Base-by-base conservation (phyloP, 2,329 filamentous ascomycete genomes). In the Scedosporium boydii region DNA sequence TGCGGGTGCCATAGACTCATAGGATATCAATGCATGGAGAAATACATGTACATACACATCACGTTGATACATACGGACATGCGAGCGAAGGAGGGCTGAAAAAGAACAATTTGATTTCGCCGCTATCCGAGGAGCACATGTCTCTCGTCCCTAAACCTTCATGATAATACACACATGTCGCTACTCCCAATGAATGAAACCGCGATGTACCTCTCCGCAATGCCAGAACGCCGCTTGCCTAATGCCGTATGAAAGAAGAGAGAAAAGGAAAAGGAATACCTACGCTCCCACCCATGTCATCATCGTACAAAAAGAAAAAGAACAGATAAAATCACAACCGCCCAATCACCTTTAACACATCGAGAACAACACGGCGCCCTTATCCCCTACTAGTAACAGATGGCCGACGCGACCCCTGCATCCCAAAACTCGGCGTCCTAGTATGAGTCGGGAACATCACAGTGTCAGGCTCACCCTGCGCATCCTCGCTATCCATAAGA, bases 381-480 rank as follows among this genome's bases (percentile, higher is more conserved):
- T 77, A 82, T 56, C 75, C 80, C 61, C 79, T 76, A 66, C 77
- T 76, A 58, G 77, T 71, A 46, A 82, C 77, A 18, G 81, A 82
- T 10, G 77, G 73, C 62, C 75, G 74, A 60, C 80, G 75, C 62
- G 77, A 68, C 14, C 70, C 73, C 38, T 75, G 72, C 63, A 77
- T 71, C 58, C 76, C 75, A 65, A 82, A 82, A 41, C 75, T 80
- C 6, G 79, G 77, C 2, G 79, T 78, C 62, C 79, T 72, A 41
- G 76, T 72, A 9, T 72, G 67, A 21, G 73, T 69, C 18, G 71
- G 69, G 9, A 74, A 74, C 66, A 76, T 70, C 61, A 75, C 69
- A 21, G 77, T 67, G 64, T 87, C 84, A 3, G 78, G 76, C 68
- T 87, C 84, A n/a, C 83, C 83, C 1, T 79, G 78, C 1, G 83